phyloP scores from a whole-genome alignment of 2,329 filamentous ascomycete species.

The Penicillium sp. region DNA sequence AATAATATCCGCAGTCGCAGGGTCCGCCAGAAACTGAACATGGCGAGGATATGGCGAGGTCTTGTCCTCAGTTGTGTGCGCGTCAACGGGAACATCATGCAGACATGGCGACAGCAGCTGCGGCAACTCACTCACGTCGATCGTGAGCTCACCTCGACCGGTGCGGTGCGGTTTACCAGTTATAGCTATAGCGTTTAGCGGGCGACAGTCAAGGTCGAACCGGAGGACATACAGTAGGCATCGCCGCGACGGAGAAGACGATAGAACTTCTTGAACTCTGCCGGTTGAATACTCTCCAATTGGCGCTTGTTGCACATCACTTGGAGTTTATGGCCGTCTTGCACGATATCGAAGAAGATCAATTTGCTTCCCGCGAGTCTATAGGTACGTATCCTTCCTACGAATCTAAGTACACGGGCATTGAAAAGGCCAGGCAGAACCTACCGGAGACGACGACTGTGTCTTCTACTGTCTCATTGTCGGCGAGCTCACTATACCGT shows the following conservation, averaged over 20 bases:
- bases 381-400: slow-evolving; percentile 73
- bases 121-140: slow-evolving; percentile 69
- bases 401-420: slow-evolving; percentile 43
- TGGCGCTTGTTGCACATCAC: slow-evolving; percentile 68
- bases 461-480: slow-evolving; percentile 44
- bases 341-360: slow-evolving; percentile 78
- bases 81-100: slow-evolving; percentile 71
- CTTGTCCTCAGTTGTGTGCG: slow-evolving; percentile 73
- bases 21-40: slow-evolving; percentile 80
- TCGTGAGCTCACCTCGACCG: slow-evolving; percentile 71
- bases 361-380: slow-evolving; percentile 75
- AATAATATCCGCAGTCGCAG: slow-evolving; percentile 66
- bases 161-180: slow-evolving; percentile 71
- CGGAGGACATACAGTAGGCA: slow-evolving; percentile 67
- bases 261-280: slow-evolving; percentile 61
- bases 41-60: slow-evolving; percentile 76
- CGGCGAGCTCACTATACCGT: slow-evolving; percentile 38
- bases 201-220: slow-evolving; percentile 8
- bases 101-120: slow-evolving; percentile 74
- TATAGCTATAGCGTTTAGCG: slow-evolving; percentile 54
- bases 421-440: slow-evolving; percentile 25
- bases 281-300: slow-evolving; percentile 38
- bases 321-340: slow-evolving; percentile 73
- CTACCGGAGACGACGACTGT: slow-evolving; percentile 47
- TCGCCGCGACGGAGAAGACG: slow-evolving; percentile 77